phyloP scores from a whole-genome alignment of 345 rosid species.

The sweet orange (Citrus sinensis) region DNA sequence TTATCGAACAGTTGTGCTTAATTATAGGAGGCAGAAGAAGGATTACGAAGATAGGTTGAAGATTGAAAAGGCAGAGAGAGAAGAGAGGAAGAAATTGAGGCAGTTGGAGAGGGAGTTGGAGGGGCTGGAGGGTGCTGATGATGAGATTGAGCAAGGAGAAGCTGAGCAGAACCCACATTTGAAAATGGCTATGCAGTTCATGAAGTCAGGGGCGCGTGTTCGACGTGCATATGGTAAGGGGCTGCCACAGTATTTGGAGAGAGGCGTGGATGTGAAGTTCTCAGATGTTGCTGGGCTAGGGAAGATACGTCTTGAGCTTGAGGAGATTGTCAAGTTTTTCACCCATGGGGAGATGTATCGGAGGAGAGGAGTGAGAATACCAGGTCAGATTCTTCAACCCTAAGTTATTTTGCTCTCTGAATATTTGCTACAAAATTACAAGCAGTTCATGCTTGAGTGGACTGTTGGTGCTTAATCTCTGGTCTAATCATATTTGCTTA shows the following conservation, averaged over 20 bases:
- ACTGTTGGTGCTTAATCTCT: background rate
- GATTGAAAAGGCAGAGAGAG: conserved; percentile 92
- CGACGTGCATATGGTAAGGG: conserved; percentile 62
- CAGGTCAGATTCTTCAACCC: conserved; percentile 48
- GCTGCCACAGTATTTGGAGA: conserved; percentile 82
- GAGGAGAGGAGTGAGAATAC: conserved; percentile 89
- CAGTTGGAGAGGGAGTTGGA: conserved; percentile 80
- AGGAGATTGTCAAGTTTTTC: conserved; percentile 93
- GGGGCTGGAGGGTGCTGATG: conserved; percentile 62
- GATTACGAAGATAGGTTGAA: conserved; percentile 91
- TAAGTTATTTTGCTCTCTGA: background rate
- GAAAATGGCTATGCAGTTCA: conserved; percentile 84
- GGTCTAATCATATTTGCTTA: background rate
- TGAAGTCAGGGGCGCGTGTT: conserved; percentile 96
- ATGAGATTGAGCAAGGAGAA: conserved; percentile 52
- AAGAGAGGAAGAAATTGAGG: conserved; percentile 84
- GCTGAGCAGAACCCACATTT: conserved; percentile 72
- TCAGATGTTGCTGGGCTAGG: conserved; percentile 96
- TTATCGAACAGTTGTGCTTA: conserved; percentile 75
- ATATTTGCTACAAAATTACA: background rate
- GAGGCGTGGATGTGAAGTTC: conserved; percentile 85
- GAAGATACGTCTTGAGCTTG: conserved; percentile 88
- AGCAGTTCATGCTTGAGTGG: background rate
- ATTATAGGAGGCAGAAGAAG: conserved; percentile 78
- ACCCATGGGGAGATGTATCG: conserved; percentile 96